A percentile compares a stretch with the other conserved stretches of the same genome.
phyloP scores from a whole-genome alignment of 2,329 filamentous ascomycete species.

The Monosporascus sp. region DNA sequence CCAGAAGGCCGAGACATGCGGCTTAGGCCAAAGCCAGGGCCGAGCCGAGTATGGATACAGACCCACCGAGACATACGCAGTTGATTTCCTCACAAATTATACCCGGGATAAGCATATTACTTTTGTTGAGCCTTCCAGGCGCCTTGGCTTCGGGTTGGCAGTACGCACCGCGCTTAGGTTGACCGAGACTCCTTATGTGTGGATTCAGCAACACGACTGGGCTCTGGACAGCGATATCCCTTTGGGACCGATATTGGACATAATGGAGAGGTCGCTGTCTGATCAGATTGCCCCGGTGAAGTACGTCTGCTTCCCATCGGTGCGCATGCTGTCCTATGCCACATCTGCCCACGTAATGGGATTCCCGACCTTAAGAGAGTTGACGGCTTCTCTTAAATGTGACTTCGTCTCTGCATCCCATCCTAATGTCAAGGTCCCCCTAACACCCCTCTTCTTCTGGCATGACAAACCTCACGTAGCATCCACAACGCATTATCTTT shows the following conservation, averaged over 20 bases:
- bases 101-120: slow-evolving; percentile 33
- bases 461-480: slow-evolving; percentile 53
- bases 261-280: slow-evolving; percentile 36
- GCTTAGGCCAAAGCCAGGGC: slow-evolving; percentile 15
- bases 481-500: slow-evolving; percentile 43
- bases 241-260: slow-evolving; percentile 35
- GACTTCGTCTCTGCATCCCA: slow-evolving; percentile 27
- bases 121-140: slow-evolving; percentile 42
- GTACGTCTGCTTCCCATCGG: slow-evolving; percentile 49
- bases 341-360: slow-evolving; percentile 38
- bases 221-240: slow-evolving; percentile 41
- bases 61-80: slow-evolving; percentile 27
- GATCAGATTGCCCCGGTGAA: slow-evolving; percentile 34
- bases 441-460: slow-evolving; percentile 55
- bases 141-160: slow-evolving; percentile 48
- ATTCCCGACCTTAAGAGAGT: slow-evolving; percentile 35
- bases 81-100: slow-evolving; percentile 31
- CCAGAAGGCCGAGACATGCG: background rate
- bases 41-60: slow-evolving; percentile 45
- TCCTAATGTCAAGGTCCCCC: slow-evolving; percentile 27
- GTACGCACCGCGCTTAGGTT: slow-evolving; percentile 46
- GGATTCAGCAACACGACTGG: slow-evolving; percentile 57
- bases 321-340: slow-evolving; percentile 48
- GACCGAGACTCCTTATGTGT: slow-evolving; percentile 45
- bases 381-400: slow-evolving; percentile 38